Conservation (phyloP, 2,329 filamentous ascomycete genomes). For the Acephala macrosclerotiorum region DNA sequence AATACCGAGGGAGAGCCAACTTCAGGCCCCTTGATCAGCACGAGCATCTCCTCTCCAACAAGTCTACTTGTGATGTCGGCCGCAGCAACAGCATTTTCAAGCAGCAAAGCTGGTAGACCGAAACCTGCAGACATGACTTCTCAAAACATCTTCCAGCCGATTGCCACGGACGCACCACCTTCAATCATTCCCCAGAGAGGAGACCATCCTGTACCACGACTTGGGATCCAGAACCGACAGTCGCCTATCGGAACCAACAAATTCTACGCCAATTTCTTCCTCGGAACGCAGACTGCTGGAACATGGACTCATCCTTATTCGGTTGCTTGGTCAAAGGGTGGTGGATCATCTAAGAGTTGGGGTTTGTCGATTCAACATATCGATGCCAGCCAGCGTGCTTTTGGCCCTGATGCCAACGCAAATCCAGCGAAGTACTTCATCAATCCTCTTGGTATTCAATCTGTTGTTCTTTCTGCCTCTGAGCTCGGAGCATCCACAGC, state of each 20-base stretch:
- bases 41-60: conserved; percentile 31
- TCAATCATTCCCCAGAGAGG: conserved; percentile 53
- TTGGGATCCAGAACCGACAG: conserved; percentile 51
- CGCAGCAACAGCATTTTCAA: conserved; percentile 15
- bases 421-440: conserved; percentile 75
- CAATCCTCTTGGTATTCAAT: conserved; percentile 84
- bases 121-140: conserved; percentile 26
- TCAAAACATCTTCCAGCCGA: conserved; percentile 63
- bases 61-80: conserved; percentile 16
- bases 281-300: conserved; percentile 73
- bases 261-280: conserved; percentile 82
- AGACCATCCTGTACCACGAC: conserved; percentile 66
- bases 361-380: conserved; percentile 81
- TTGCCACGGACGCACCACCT: conserved; percentile 60
- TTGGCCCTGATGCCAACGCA: conserved; percentile 63
- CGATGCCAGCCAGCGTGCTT: conserved; percentile 71
- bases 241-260: conserved; percentile 76
- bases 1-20: conserved; percentile 38
- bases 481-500: conserved; percentile 71
- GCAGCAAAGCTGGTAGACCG: conserved; percentile 7
- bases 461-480: conserved; percentile 78
- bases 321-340: conserved; percentile 71
- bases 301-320: conserved; percentile 81
- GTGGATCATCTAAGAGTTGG: conserved; percentile 70
- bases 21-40: conserved; percentile 33